A percentile compares a stretch with the other conserved stretches of the same genome.
Conservation (phyloP, 1,139 yeast genomes). For the Pichia norvegensis region DNA sequence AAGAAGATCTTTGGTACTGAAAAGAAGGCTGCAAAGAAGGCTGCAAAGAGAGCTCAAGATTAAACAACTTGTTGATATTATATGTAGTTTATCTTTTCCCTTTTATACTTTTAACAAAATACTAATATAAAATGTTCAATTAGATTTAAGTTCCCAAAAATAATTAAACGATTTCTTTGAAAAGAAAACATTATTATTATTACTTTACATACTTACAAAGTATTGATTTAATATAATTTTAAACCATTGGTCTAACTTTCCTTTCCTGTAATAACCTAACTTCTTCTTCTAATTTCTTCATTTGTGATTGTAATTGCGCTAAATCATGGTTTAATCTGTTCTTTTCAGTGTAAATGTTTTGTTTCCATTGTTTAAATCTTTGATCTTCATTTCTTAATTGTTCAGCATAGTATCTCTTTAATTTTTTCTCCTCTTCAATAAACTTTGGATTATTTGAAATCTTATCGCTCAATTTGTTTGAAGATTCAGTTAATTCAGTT, state of each 20-base stretch:
- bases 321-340: conserved; percentile 89
- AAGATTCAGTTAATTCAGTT: conserved; percentile 24
- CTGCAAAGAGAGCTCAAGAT: conserved; percentile 54
- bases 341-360: conserved; percentile 88
- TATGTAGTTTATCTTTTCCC: conserved; percentile 2
- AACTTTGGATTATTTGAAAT: conserved; percentile 74
- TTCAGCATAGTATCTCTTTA: conserved; percentile 94
- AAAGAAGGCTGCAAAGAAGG: conserved; percentile 86
- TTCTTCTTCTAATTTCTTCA: conserved; percentile 64
- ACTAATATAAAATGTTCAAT: not conserved
- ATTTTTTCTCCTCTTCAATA: conserved; percentile 90
- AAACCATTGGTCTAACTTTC: conserved; percentile 25
- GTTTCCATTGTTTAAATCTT: conserved; percentile 97
- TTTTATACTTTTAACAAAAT: conserved; percentile 5
- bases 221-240: too few relatives aligned
- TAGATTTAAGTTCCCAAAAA: too few relatives aligned
- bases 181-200: too few relatives aligned
- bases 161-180: too few relatives aligned
- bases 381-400: conserved; percentile 97
- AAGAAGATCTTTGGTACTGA: conserved; percentile 99
- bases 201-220: too few relatives aligned
- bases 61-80: conserved; percentile 17
- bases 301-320: conserved; percentile 74
- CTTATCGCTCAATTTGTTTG: conserved; percentile 24
- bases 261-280: conserved; percentile 60